Base-by-base conservation (phyloP, 148 eudicot species). In the Drosera capensis region DNA sequence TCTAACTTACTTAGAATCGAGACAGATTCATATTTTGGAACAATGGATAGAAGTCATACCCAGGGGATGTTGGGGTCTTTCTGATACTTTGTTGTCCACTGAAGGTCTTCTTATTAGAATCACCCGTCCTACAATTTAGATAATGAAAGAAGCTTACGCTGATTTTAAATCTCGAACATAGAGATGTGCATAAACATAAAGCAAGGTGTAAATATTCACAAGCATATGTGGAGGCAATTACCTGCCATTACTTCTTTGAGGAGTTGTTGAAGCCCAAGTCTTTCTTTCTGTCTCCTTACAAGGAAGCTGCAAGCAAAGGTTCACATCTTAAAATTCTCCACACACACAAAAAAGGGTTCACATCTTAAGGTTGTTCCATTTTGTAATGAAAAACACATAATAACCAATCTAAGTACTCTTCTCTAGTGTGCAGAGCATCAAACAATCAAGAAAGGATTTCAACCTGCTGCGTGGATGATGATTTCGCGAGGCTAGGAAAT, bases 161-260 rank as follows among this genome's bases (percentile, higher is more conserved):
- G 22, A 8, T 28, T 38, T 19, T 25, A 28, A 41, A 22, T 0
- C 25, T 2, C 34, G 15, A 41, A 25, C 3, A 36, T 17, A 20
- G 5, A 43, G 14, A 15, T 18, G 7, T 15, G 13, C 23, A 36
- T 5, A 43, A 41, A 44, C 20, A 23, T 8, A 39, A 14, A 23
- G 29, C 23, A 7, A 38, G 40, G 20, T 2, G n/a, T n/a, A n/a
- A 55, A 18, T 18, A 26, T 8, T 13, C 26, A 31, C 13, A 38
- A 13, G 49, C 8, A n/a, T 40, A 29, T 25, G 41, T 42, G 6
- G 35, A 37, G 24, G 34, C 2, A 40, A 42, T 61, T 85, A 92
- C 99, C 80, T 62, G 44, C 72, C 71, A 42, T 53, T 70, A 53
- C 72, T 81, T 52, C 74, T 76, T 52, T 34, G 57, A 38, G 57